These are phyloP conservation scores for Didymella segeticola DNA, from an alignment of 2,329 filamentous ascomycete species.

Conservation along the genomic window DNA sequence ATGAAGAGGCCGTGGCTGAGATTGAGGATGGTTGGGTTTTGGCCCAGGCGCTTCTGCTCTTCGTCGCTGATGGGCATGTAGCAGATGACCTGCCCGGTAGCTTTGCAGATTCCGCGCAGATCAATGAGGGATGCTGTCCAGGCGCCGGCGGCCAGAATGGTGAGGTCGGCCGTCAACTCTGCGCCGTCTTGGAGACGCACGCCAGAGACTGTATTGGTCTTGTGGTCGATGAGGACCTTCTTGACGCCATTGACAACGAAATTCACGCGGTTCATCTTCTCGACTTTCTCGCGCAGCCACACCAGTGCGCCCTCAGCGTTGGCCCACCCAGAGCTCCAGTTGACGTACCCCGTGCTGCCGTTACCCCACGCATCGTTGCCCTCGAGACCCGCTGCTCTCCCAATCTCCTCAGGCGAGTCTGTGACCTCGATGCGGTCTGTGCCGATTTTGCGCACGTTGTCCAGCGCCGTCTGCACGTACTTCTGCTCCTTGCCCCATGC, in stretches of 20 bases:
- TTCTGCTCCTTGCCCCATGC: conserved; percentile 58
- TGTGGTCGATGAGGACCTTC: conserved; percentile 49
- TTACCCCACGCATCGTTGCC: conserved; percentile 45
- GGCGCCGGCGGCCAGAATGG: conserved; percentile 83
- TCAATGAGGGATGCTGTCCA: conserved; percentile 84
- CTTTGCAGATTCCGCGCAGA: conserved; percentile 74
- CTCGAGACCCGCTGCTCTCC: conserved; percentile 49
- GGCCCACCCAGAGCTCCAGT: conserved; percentile 79
- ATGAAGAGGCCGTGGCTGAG: conserved; percentile 75
- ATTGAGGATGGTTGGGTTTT: conserved; percentile 76
- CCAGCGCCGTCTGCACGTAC: conserved; percentile 49
- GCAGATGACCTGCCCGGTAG: conserved; percentile 81
- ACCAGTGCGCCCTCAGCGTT: conserved; percentile 75
- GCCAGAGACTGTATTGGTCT: conserved; percentile 58
- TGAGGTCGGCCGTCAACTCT: conserved; percentile 69
- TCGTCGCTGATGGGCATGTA: conserved; percentile 76
- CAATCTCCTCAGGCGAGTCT: conserved; percentile 48
- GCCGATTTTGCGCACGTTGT: conserved; percentile 43
- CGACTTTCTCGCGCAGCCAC: conserved; percentile 65
- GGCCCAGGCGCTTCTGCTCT: conserved; percentile 70
- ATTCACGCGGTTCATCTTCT: conserved; percentile 60
- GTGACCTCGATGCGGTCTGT: conserved; percentile 52
- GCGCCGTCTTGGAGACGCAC: conserved; percentile 61
- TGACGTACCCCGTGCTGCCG: conserved; percentile 74
- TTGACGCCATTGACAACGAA: conserved; percentile 59